phyloP scores from a whole-genome alignment of 139 green algal species.

The Chlamydomonas urium region DNA sequence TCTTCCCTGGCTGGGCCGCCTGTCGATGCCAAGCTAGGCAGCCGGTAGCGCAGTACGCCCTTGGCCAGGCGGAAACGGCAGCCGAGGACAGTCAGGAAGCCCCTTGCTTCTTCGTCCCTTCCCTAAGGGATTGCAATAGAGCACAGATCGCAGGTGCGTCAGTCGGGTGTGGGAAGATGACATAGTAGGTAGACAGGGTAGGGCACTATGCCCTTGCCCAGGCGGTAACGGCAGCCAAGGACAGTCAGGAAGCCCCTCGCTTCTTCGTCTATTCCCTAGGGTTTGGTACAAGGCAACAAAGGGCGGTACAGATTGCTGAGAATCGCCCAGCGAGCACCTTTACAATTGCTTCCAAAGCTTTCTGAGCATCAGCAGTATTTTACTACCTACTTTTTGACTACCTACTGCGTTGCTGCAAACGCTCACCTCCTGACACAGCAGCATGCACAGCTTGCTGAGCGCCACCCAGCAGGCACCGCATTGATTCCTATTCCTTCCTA shows the following conservation, averaged over 20 bases:
- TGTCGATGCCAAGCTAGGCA: no score
- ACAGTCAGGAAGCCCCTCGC: no score
- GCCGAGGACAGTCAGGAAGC: neutral
- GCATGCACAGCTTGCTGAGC: no score
- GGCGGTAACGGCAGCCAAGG: neutral
- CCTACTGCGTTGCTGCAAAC: neutral
- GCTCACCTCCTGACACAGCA: neutral
- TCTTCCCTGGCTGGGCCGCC: no score
- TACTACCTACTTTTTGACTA: neutral
- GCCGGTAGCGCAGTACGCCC: constrained; percentile 3
- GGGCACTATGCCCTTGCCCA: neutral
- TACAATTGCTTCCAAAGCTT: no score
- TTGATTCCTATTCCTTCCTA: no score
- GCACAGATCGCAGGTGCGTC: no score
- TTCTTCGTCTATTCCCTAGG: neutral
- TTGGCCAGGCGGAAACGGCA: neutral
- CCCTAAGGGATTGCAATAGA: no score
- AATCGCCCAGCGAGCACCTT: no score
- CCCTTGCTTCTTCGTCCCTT: neutral
- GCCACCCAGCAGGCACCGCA: no score
- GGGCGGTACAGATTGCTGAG: no score
- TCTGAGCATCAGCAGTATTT: neutral
- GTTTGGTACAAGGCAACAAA: neutral
- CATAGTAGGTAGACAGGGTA: neutral
- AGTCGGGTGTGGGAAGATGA: neutral